Percentiles rank a stretch among this genome's conserved stretches.
These are phyloP conservation scores for Scleroderma citrinum DNA, from an alignment of 768 basidiomycete genomes.

Conservation along the genomic window DNA sequence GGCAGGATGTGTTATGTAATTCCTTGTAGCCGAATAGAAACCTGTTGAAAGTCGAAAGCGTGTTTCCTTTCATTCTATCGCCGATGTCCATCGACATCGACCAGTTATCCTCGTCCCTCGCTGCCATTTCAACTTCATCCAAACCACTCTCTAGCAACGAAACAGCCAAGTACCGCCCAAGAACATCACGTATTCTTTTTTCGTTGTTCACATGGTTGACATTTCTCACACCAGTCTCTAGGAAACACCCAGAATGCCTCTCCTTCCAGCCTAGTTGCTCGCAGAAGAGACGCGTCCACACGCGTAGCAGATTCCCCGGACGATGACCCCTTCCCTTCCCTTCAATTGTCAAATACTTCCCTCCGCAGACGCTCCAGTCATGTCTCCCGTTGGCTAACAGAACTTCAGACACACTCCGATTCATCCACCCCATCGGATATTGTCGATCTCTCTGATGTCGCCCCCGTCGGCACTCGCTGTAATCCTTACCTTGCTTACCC, in stretches of 20 bases:
- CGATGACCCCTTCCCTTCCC: conserved; percentile 4
- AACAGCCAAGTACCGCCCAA: background rate
- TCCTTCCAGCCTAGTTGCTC: conserved; percentile 26
- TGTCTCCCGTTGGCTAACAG: conserved; percentile 40
- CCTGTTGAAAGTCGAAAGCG: no score
- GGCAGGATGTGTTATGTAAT: conserved; percentile 12
- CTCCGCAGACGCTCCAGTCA: conserved; percentile 35
- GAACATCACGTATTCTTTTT: conserved; percentile 16
- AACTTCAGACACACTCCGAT: conserved; percentile 28
- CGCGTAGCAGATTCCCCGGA: conserved; percentile 9
- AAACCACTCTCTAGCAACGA: conserved; percentile 21
- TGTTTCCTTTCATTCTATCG: background rate
- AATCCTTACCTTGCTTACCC: conserved; percentile 41
- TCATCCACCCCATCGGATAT: conserved; percentile 10
- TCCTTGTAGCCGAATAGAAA: no score
- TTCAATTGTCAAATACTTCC: background rate
- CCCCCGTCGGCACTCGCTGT: conserved; percentile 24
- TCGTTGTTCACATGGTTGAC: conserved; percentile 19
- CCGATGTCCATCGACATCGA: conserved; percentile 20
- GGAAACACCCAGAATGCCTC: conserved; percentile 15
- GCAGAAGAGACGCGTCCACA: conserved; percentile 21
- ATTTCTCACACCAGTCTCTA: conserved; percentile 19
- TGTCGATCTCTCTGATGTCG: conserved; percentile 16
- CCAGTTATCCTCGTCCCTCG: conserved; percentile 13
- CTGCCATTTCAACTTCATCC: conserved; percentile 12